Evolutionary conservation across 352 stramenopile species (phyloP), one percentile per base, ranked within the genome.

Genomic region (Phytopythium sindhum): DNA sequence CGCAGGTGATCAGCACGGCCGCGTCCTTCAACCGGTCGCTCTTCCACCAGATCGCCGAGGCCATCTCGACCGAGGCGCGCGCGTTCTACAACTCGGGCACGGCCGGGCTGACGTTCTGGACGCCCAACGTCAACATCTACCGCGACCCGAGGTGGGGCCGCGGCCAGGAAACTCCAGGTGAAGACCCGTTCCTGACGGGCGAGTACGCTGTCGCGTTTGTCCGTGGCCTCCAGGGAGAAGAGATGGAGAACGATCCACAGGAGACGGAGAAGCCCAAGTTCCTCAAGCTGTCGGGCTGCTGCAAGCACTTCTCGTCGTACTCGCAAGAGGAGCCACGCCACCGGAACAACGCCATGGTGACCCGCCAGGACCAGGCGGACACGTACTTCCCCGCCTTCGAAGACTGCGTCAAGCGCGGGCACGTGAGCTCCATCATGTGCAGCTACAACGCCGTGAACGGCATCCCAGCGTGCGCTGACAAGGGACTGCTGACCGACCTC

Each of bases 361-460:
- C 75, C 19, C 75, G 90, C 63, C 81, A 88, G 65, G 94, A 98
- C 70, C 81, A 97, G 62, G 64, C 78, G 17, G 88, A 98, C 57
- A 98, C 93, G 28, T 98, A 97, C 77, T 86, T 97, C 15, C 81
- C 81, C 10, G 76, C 77, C 10, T 95, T 98, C 57, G 77, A 93
- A 45, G 73, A 81, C 59, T 97, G 90, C 67, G 77, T 98, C n/a
- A 84, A 67, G 63, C 79, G 87, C 29, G 91, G 77, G 17, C 68
- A 80, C 53, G 90, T 86, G 35, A 95, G 74, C 52, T 81, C 83
- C 12, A 68, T 98, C 47, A 98, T 98, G 96, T 98, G 95, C 75
- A 96, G 82, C 56, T 98, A 98, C 74, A 98, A 98, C 63, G 83
- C 89, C 21, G 79, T 98, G 31, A 98, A 98, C 69, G 91, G 93